A percentile compares a stretch with the other conserved stretches of the same genome.
phyloP scores from a whole-genome alignment of 495 filamentous ascomycete species.

The Hypoxylon lenormandii region DNA sequence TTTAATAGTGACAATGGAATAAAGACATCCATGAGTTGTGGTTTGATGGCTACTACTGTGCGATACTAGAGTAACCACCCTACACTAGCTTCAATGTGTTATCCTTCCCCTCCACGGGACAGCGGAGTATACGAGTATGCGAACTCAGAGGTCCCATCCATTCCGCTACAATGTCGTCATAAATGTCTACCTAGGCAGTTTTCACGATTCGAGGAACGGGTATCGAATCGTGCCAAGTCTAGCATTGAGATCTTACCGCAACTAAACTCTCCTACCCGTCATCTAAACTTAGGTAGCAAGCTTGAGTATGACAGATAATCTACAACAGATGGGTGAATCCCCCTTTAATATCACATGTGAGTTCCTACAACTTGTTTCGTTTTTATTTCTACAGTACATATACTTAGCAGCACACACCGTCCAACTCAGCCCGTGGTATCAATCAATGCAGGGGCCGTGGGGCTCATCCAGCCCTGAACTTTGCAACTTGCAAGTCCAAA shows the following conservation, averaged over 20 bases:
- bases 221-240: background rate
- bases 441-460: conserved; percentile 43
- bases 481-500: conserved; percentile 17
- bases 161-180: conserved; percentile 43
- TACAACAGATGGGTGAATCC: background rate
- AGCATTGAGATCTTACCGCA: no score
- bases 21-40: background rate
- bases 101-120: conserved; percentile 10
- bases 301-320: background rate
- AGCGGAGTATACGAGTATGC: conserved; percentile 15
- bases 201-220: background rate
- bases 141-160: conserved; percentile 29
- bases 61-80: conserved; percentile 1
- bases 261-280: no score
- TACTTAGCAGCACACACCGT: conserved; percentile 9
- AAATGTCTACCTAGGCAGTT: background rate
- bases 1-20: background rate
- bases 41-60: background rate
- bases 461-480: conserved; percentile 19
- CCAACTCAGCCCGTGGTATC: background rate
- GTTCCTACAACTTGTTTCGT: conserved; percentile 25
- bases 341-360: conserved; percentile 38
- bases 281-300: no score
- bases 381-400: conserved; percentile 31
- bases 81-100: conserved; percentile 20